Base-by-base conservation (phyloP, 257 asterid genomes). In the Capsicum pubescens region DNA sequence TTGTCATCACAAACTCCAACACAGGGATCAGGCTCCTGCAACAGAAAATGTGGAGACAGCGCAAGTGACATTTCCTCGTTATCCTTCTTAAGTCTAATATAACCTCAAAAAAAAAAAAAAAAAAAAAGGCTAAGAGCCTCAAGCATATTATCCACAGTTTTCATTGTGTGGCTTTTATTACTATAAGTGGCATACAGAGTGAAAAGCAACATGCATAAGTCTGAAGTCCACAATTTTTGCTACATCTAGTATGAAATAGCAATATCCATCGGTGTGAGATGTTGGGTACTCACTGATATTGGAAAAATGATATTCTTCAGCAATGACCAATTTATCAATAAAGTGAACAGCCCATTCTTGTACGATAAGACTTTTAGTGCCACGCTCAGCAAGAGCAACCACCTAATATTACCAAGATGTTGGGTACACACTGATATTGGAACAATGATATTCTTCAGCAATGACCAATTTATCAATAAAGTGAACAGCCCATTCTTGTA, bases 21-120 rank as follows among this genome's bases (percentile, higher is more conserved):
- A 66, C 85, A 80, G 60, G 69, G 87, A 84, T 87, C 95, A 70
- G 89, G 92, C 85, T 97, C 99, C 99, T 97, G 93, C 83, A 87
- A 84, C 82, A 85, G 46, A 81, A 84, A 10, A 82, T 85, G 79
- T 66, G 63, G 64, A 77, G 64, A 77, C 50, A 54, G 19, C 82
- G 64, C 48, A 77, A 32, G 64, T 7, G 3, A 26, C 59, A 48
- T 74, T 21, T 50, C 61, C 46, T 50, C 46, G 1, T 74, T 74
- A 74, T 74, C 46, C 57, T 52, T 74, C 46, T 74, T 70, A 74
- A 74, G 21, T 74, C 19, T 13, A 50, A 74, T 74, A 74, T 21
- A 21, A 50, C 52, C 46, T 50, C 42, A 74, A 74, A 26, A 26
- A 26, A 26, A 26, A 26, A 26, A 26, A 26, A 26, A 26, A 0